Evolutionary conservation across 257 asterid species (phyloP).

Genomic region (Solanum sejunctum): DNA sequence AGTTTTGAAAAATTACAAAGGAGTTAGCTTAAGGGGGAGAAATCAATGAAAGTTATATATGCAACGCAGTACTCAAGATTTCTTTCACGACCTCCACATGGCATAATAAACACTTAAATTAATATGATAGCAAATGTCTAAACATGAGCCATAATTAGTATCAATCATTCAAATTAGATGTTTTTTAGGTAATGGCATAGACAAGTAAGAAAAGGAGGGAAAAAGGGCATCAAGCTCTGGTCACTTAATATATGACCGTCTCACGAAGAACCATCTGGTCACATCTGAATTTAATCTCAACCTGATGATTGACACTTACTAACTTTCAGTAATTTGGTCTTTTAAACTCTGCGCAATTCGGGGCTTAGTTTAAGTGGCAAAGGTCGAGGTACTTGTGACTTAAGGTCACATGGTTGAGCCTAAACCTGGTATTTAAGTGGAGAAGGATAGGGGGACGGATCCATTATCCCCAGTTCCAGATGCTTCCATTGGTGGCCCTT

Average conservation of each 20-base stretch:
- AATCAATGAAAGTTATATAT: neutral
- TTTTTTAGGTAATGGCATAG: neutral
- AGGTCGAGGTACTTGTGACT: neutral
- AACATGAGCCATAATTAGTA: neutral
- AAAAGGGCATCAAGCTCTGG: neutral
- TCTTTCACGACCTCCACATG: neutral
- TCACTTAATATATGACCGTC: neutral
- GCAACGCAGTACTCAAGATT: neutral
- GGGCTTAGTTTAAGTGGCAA: neutral
- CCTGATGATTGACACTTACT: neutral
- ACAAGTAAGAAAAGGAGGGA: neutral
- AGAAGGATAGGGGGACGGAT: neutral
- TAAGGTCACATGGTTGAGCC: neutral
- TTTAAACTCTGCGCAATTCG: neutral
- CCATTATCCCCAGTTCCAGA: neutral
- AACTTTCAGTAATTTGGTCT: neutral
- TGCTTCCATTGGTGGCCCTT: neutral
- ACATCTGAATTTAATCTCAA: neutral
- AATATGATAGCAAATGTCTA: neutral
- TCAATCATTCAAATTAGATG: neutral
- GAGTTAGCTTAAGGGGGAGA: neutral
- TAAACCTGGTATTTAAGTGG: neutral
- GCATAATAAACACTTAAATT: neutral
- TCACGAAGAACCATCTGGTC: neutral
- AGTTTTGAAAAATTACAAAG: neutral